Conservation (phyloP, 768 basidiomycete species). For the Hirschioporus abietinus region DNA sequence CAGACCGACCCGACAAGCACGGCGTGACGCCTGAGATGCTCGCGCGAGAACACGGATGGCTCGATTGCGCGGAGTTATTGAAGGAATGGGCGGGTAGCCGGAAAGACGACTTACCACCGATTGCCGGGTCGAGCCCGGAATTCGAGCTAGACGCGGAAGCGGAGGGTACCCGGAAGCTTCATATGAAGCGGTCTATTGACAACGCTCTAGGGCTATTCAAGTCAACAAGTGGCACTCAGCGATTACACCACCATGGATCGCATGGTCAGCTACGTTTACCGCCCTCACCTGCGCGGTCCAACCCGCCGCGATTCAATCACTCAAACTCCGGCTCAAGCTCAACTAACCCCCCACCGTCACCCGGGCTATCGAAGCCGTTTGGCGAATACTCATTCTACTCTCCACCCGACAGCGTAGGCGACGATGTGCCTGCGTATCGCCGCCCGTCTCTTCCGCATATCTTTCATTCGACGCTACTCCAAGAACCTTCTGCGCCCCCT, state of each 20-base stretch:
- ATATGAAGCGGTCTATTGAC: conserved; percentile 77
- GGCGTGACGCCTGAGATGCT: conserved; percentile 83
- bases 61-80: conserved; percentile 70
- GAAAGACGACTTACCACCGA: conserved; percentile 46
- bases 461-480: conserved; percentile 15
- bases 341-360: conserved; percentile 25
- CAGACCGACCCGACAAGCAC: conserved; percentile 84
- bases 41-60: conserved; percentile 75
- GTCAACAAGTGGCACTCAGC: conserved; percentile 23
- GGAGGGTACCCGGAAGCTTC: conserved; percentile 33
- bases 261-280: conserved; percentile 11
- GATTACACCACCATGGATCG: conserved; percentile 23
- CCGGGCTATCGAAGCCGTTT: conserved; percentile 26
- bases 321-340: background rate
- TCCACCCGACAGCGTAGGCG: conserved; percentile 15
- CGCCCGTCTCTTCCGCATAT: conserved; percentile 70
- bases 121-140: conserved; percentile 28
- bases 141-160: conserved; percentile 11
- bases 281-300: conserved; percentile 24
- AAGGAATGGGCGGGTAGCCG: conserved; percentile 61
- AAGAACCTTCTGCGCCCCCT: conserved; percentile 8
- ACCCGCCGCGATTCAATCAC: conserved; percentile 12
- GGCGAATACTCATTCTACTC: conserved; percentile 44
- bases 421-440: conserved; percentile 26
- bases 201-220: conserved; percentile 53